phyloP scores from a whole-genome alignment of 2,329 filamentous ascomycete genomes.

The Alternaria gansuensis region DNA sequence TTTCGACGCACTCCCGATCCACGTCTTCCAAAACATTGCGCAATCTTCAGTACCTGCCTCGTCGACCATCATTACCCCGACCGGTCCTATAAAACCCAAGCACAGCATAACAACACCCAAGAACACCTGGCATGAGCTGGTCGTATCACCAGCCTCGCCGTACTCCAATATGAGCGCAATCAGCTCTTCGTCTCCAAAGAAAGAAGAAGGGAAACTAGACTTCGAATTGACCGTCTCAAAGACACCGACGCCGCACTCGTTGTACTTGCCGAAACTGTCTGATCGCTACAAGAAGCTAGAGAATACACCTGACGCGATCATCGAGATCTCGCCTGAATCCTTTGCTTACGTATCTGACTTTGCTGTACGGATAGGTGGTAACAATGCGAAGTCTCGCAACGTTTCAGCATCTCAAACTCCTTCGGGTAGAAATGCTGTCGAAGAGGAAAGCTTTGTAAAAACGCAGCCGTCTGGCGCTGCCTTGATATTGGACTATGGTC shows the following conservation, averaged over 20 bases:
- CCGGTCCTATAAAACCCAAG: slow-evolving; percentile 57
- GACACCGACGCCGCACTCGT: slow-evolving; percentile 79
- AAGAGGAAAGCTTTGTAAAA: slow-evolving; percentile 59
- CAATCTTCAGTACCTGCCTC: slow-evolving; percentile 50
- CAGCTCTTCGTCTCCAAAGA: slow-evolving; percentile 22
- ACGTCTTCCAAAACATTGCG: slow-evolving; percentile 84
- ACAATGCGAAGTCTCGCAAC: slow-evolving; percentile 34
- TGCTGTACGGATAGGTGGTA: slow-evolving; percentile 81
- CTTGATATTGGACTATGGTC: slow-evolving; percentile 95
- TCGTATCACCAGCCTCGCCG: slow-evolving; percentile 53
- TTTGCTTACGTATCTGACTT: slow-evolving; percentile 82
- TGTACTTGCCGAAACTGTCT: slow-evolving; percentile 84
- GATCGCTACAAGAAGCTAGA: slow-evolving; percentile 80
- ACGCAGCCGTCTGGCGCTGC: slow-evolving; percentile 78
- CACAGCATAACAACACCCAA: slow-evolving; percentile 48
- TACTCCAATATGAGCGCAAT: slow-evolving; percentile 53
- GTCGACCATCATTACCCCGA: slow-evolving; percentile 59
- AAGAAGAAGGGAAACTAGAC: slow-evolving; percentile 65
- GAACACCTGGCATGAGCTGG: slow-evolving; percentile 56
- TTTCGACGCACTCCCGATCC: slow-evolving; percentile 96
- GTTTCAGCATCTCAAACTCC: slow-evolving; percentile 54
- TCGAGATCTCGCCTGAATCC: slow-evolving; percentile 91
- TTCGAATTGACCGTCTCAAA: slow-evolving; percentile 86
- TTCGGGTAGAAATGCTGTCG: slow-evolving; percentile 24
- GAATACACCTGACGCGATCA: slow-evolving; percentile 70